Conservation (phyloP, 305 asterid species). For the Stenogyne calaminthoides region DNA sequence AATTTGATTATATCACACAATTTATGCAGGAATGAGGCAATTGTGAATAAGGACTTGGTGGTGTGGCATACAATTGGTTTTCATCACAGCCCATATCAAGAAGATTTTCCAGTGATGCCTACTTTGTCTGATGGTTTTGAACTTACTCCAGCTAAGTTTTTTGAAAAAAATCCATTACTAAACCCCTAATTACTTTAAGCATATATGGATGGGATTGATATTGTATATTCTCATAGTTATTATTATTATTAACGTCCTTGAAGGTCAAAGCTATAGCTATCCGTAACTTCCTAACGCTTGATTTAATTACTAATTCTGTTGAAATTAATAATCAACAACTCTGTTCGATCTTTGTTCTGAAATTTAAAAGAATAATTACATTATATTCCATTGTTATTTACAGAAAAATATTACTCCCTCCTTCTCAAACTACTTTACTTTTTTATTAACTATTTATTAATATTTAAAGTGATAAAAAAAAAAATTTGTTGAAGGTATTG, state of each 20-base stretch:
- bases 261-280: no score
- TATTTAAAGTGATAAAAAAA: no score
- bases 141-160: conserved; percentile 65
- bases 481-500: no score
- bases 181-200: conserved; percentile 12
- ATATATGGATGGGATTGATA: neutral
- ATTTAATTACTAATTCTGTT: neutral
- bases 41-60: conserved; percentile 61
- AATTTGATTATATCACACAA: neutral
- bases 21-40: conserved; percentile 46
- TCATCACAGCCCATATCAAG: conserved; percentile 70
- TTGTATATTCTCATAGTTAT: neutral
- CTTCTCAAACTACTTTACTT: no score
- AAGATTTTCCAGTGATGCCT: conserved; percentile 76
- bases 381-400: neutral
- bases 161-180: conserved; percentile 55
- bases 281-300: neutral
- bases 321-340: neutral
- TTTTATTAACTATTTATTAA: no score
- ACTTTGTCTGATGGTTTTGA: conserved; percentile 55
- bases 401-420: neutral
- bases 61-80: conserved; percentile 72
- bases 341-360: neutral
- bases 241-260: no score
- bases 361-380: no score